Conservation (phyloP, 495 filamentous ascomycete genomes). For the Penicillium lagena region DNA sequence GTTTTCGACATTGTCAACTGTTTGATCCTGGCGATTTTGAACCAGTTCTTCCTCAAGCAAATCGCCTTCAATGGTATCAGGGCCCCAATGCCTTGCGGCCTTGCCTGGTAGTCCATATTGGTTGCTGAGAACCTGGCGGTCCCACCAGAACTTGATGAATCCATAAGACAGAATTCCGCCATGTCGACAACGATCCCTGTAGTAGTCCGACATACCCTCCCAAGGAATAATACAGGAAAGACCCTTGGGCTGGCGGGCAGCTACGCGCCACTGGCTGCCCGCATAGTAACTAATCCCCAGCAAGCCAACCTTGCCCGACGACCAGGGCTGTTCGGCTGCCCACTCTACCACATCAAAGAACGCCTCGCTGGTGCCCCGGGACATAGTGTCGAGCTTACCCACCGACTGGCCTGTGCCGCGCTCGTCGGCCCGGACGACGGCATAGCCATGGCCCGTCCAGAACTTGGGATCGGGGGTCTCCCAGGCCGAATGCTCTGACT, state of each 20-base stretch:
- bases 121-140: conserved; percentile 52
- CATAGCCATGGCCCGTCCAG: conserved; percentile 58
- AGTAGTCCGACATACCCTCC: conserved; percentile 67
- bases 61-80: conserved; percentile 59
- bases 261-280: conserved; percentile 58
- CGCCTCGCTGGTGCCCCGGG: conserved; percentile 46
- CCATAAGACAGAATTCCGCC: conserved; percentile 59
- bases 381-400: conserved; percentile 56
- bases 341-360: conserved; percentile 62
- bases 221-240: conserved; percentile 55
- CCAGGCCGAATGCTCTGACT: conserved; percentile 50
- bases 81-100: conserved; percentile 27
- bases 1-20: conserved; percentile 47
- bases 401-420: conserved; percentile 52
- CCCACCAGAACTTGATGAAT: conserved; percentile 63
- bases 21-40: conserved; percentile 58
- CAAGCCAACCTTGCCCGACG: conserved; percentile 54
- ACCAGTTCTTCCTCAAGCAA: conserved; percentile 48
- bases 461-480: conserved; percentile 58
- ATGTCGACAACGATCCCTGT: conserved; percentile 55
- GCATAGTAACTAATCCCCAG: conserved; percentile 59
- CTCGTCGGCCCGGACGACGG: conserved; percentile 54
- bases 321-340: conserved; percentile 56
- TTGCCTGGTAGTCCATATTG: conserved; percentile 52
- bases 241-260: conserved; percentile 53